These are phyloP conservation scores for Malassezia furfur DNA, from an alignment of 1,284 basidiomycete genomes.

Conservation along the genomic window DNA sequence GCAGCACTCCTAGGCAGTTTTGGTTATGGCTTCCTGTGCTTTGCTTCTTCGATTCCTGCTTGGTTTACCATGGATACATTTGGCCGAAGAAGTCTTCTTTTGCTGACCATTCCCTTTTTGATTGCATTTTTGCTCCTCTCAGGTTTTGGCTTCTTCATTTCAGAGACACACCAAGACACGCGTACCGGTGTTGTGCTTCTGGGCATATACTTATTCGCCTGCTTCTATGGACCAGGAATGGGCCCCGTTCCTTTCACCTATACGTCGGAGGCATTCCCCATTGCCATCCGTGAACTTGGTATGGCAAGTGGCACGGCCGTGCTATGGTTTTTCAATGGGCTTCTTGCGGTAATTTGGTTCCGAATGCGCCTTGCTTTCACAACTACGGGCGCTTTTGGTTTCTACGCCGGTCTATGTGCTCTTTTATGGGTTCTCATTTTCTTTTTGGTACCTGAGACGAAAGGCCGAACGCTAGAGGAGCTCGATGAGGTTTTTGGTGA, in stretches of 20 bases:
- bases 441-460: slow-evolving; percentile 67
- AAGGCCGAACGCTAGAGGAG: slow-evolving; percentile 66
- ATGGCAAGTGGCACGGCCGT: slow-evolving; percentile 53
- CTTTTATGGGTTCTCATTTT: slow-evolving; percentile 28
- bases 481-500: slow-evolving; percentile 59
- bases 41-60: slow-evolving; percentile 37
- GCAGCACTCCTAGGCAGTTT: slow-evolving; percentile 33
- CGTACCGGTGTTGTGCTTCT: slow-evolving; percentile 34
- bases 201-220: slow-evolving; percentile 57
- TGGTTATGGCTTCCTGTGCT: slow-evolving; percentile 40
- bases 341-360: slow-evolving; percentile 36
- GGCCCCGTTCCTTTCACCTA: slow-evolving; percentile 64
- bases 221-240: slow-evolving; percentile 62
- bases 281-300: slow-evolving; percentile 62
- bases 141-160: slow-evolving; percentile 51
- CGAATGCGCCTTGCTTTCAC: slow-evolving; percentile 25
- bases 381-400: slow-evolving; percentile 28
- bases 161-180: slow-evolving; percentile 20
- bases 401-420: slow-evolving; percentile 33
- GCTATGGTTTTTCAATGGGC: slow-evolving; percentile 24
- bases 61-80: slow-evolving; percentile 36
- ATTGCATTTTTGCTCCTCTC: slow-evolving; percentile 25
- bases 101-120: slow-evolving; percentile 37
- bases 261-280: slow-evolving; percentile 52
- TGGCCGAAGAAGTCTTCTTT: slow-evolving; percentile 32